Evolutionary conservation across 768 basidiomycete genomes (phyloP).

Genomic region (Boletus sp.): DNA sequence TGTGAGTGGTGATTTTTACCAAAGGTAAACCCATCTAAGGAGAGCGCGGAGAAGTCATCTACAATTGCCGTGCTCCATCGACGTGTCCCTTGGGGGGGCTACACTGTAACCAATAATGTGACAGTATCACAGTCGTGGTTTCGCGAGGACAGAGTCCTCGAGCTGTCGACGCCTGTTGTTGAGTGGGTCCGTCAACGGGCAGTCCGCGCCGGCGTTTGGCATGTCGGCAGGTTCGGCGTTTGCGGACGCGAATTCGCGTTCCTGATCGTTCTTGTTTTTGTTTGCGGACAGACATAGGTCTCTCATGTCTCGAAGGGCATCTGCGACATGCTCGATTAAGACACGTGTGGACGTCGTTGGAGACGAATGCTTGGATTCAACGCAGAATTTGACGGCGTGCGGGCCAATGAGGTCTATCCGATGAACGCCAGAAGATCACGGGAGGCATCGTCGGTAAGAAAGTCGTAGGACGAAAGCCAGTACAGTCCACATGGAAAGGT

Average conservation of each 20-base stretch:
- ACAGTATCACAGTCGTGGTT: constrained; percentile 14
- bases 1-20: constrained; percentile 9
- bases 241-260: background rate
- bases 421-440: background rate
- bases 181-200: background rate
- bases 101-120: background rate
- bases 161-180: background rate
- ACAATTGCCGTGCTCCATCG: background rate
- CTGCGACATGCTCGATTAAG: constrained; percentile 60
- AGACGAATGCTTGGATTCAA: constrained; percentile 83
- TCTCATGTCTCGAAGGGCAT: constrained; percentile 70
- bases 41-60: background rate
- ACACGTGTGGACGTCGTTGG: constrained; percentile 62
- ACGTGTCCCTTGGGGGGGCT: background rate
- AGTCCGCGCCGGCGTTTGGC: background rate
- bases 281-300: constrained; percentile 38
- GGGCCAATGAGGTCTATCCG: constrained; percentile 74
- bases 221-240: background rate
- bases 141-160: constrained; percentile 8
- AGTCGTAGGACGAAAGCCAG: background rate
- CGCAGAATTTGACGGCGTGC: constrained; percentile 81
- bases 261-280: constrained; percentile 3
- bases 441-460: background rate
- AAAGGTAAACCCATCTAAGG: background rate
- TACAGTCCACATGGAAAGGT: background rate